Evolutionary conservation across 2,329 filamentous ascomycete species (phyloP).

Genomic region (Aureobasidium sp.): DNA sequence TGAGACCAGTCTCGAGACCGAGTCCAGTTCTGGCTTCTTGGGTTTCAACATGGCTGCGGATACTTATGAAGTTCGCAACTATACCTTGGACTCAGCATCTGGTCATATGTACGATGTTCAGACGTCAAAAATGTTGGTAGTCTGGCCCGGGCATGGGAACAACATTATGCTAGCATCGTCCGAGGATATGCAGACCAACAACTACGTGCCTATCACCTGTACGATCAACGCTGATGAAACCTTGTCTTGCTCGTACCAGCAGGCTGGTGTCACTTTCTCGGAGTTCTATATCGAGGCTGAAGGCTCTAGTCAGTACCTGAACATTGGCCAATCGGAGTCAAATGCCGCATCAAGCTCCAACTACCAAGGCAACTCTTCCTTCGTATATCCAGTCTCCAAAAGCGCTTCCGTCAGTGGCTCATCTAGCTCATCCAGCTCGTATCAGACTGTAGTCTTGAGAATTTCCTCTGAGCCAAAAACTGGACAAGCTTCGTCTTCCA

Average conservation of each 20-base stretch:
- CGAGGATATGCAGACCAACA: background rate
- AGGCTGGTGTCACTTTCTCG: background rate
- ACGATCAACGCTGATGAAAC: background rate
- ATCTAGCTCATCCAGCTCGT: background rate
- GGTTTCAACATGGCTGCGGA: slow-evolving; percentile 5
- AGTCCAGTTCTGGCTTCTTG: background rate
- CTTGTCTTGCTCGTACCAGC: slow-evolving; percentile 1
- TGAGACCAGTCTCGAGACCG: background rate
- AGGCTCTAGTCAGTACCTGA: slow-evolving; percentile 1
- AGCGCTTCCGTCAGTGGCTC: background rate
- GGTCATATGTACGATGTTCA: slow-evolving; percentile 2
- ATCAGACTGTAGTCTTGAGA: background rate
- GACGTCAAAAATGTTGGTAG: background rate
- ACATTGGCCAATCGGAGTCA: background rate
- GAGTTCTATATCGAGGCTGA: background rate
- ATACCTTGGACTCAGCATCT: background rate
- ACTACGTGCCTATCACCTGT: background rate
- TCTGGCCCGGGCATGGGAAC: background rate
- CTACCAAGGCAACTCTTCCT: background rate
- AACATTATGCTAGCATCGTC: background rate
- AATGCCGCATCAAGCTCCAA: background rate
- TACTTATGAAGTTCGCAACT: background rate
- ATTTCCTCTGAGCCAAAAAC: background rate
- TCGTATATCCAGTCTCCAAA: background rate
- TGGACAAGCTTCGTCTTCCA: background rate